Evolutionary conservation across 805 yeast species (phyloP), one percentile per base, ranked within the genome.

Genomic region (Starmerella geochares): DNA sequence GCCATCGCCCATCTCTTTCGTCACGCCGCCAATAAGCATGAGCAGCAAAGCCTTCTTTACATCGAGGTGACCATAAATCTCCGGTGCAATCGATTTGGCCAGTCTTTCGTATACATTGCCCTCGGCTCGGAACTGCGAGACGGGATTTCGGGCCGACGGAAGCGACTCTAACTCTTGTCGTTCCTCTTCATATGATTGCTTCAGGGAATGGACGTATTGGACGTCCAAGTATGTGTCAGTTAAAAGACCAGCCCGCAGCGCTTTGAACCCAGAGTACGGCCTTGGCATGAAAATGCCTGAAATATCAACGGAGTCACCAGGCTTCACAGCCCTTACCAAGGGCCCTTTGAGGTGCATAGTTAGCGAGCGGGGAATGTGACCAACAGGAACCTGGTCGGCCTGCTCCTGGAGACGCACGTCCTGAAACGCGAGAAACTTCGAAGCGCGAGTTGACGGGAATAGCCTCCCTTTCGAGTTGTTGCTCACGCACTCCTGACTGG

Each of bases 321-420:
- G 97, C 54, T 80, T 78, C 72, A 86, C 74, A 11, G 83, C 69
- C 60, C 99, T 77, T 25, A 87, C 96, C 49, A 92, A 69, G 51
- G 86, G 83, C 39, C 99, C 99, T 60, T 83, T 85, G n/a, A 90
- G 80, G 64, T 90, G 95, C 49, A 90, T 75, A 14, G 82, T 77
- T 55, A 92, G 71, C 27, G 86, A 70, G 61, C 99, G 77, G 44
- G 99, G 99, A 55, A 92, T 92, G 66, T 90, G 96, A 47, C 98
- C 98, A 25, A 88, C 90, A 0, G 99, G 99, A 16, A 92, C 98
- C 69, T 92, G 98, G 57, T 82, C 81, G 4, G 97, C 85, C 64
- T 90, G 71, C 67, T 92, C 99, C 71, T 92, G 99, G 54, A 92
- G 75, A 61, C 86, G 82, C 49, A 88, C 92, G 61, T 92, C 98